A percentile compares a stretch with the other conserved stretches of the same genome.
phyloP scores from a whole-genome alignment of 2,329 filamentous ascomycete genomes.

The Aspergillus sclerotialis region DNA sequence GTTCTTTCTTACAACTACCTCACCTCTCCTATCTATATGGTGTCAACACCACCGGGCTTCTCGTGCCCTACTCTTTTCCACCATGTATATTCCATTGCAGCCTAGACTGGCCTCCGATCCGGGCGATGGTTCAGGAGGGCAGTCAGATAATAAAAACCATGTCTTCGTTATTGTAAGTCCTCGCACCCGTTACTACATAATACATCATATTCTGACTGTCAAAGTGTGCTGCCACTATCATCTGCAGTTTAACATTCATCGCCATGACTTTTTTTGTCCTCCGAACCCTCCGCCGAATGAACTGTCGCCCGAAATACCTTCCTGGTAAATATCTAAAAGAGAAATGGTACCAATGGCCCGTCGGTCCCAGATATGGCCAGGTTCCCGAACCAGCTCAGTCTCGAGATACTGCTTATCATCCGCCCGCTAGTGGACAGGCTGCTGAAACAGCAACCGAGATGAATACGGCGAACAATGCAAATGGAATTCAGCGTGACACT shows the following conservation, averaged over 20 bases:
- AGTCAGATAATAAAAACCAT: conserved; percentile 4
- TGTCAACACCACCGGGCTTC: background rate
- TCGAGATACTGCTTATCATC: conserved; percentile 19
- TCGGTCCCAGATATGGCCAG: conserved; percentile 35
- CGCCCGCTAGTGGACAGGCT: conserved; percentile 10
- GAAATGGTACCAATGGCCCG: conserved; percentile 46
- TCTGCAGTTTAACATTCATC: conserved; percentile 24
- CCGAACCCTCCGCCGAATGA: conserved; percentile 36
- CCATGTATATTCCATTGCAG: conserved; percentile 15
- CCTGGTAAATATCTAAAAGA: conserved; percentile 46
- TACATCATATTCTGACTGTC: background rate
- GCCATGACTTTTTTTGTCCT: conserved; percentile 28
- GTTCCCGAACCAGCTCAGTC: conserved; percentile 19
- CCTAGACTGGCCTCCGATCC: background rate
- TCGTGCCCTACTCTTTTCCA: conserved; percentile 3
- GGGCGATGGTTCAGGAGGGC: background rate
- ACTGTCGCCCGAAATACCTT: conserved; percentile 45
- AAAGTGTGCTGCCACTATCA: conserved; percentile 23
- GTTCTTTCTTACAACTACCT: background rate
- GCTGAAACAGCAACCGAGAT: conserved; percentile 20
- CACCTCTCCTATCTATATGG: background rate
- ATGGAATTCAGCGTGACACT: conserved; percentile 67
- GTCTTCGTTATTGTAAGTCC: conserved; percentile 25
- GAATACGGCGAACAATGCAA: conserved; percentile 18
- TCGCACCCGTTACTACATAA: background rate